These are phyloP conservation scores for Psophocarpus tetragonolobus DNA, from an alignment of 306 rosid species.

Conservation along the genomic window DNA sequence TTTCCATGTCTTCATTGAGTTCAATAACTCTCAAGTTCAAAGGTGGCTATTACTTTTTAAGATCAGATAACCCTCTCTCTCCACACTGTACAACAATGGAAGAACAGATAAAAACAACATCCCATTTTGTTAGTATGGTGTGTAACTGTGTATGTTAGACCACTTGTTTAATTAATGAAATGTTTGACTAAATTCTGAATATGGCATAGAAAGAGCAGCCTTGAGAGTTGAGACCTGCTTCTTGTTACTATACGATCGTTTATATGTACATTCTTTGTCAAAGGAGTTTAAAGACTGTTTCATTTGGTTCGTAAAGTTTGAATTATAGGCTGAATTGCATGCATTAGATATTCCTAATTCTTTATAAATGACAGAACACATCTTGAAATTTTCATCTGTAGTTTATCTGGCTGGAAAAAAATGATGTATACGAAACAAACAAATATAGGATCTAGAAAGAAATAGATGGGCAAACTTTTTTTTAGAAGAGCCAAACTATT, in stretches of 20 bases:
- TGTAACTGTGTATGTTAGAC: background rate
- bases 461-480: slow-evolving; percentile 8
- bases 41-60: background rate
- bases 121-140: background rate
- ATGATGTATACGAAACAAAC: background rate
- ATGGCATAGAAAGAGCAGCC: background rate
- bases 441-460: background rate
- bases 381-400: background rate
- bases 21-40: background rate
- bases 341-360: background rate
- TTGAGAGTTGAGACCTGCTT: background rate
- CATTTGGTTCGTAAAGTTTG: background rate
- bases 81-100: background rate
- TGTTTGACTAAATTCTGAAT: background rate
- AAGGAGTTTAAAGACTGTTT: background rate
- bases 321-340: background rate
- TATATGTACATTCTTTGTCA: background rate
- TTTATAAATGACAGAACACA: background rate
- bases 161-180: background rate
- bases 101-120: background rate
- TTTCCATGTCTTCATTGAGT: background rate
- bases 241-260: background rate
- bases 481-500: background rate
- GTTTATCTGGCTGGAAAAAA: background rate
- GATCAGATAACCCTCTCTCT: background rate